phyloP scores from a whole-genome alignment of 2,329 filamentous ascomycete genomes.

The Trichoderma sp. region DNA sequence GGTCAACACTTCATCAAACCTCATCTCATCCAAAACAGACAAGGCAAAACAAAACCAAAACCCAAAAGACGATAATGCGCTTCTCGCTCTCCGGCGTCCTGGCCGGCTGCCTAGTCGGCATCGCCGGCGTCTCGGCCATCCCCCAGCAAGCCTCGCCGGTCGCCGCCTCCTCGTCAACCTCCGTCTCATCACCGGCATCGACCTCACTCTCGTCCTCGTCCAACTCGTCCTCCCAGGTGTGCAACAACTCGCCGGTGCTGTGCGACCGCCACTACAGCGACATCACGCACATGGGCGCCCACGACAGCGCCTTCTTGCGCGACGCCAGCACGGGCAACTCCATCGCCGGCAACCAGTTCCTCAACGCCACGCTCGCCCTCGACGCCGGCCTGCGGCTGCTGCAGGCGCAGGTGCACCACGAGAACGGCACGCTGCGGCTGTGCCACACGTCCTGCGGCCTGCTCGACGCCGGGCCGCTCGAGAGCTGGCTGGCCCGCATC shows the following conservation, averaged over 20 bases:
- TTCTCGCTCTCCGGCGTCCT: slow-evolving; percentile 33
- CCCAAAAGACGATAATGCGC: slow-evolving; percentile 30
- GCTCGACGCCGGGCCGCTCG: slow-evolving; percentile 68
- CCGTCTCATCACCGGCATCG: slow-evolving; percentile 22
- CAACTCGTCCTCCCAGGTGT: slow-evolving; percentile 49
- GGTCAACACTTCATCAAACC: background rate
- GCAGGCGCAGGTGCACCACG: slow-evolving; percentile 70
- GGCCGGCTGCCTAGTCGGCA: slow-evolving; percentile 31
- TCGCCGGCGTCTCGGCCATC: slow-evolving; percentile 34
- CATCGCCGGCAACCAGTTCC: slow-evolving; percentile 71
- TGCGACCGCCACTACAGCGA: slow-evolving; percentile 73
- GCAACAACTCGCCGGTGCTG: slow-evolving; percentile 79
- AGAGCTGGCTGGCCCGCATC: slow-evolving; percentile 65
- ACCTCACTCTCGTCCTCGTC: slow-evolving; percentile 30
- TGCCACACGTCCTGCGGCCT: slow-evolving; percentile 71
- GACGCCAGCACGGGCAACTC: slow-evolving; percentile 64
- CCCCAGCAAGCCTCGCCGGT: slow-evolving; percentile 31
- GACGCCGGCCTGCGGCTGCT: slow-evolving; percentile 71
- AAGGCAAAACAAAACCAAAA: background rate
- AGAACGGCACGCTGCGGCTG: slow-evolving; percentile 61
- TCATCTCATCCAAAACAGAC: background rate
- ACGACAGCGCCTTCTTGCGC: slow-evolving; percentile 72
- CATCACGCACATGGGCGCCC: slow-evolving; percentile 76
- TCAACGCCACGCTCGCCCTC: slow-evolving; percentile 71
- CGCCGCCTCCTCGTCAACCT: background rate